These are phyloP conservation scores for Obba rivulosa DNA, from an alignment of 768 basidiomycete species.

Conservation along the genomic window DNA sequence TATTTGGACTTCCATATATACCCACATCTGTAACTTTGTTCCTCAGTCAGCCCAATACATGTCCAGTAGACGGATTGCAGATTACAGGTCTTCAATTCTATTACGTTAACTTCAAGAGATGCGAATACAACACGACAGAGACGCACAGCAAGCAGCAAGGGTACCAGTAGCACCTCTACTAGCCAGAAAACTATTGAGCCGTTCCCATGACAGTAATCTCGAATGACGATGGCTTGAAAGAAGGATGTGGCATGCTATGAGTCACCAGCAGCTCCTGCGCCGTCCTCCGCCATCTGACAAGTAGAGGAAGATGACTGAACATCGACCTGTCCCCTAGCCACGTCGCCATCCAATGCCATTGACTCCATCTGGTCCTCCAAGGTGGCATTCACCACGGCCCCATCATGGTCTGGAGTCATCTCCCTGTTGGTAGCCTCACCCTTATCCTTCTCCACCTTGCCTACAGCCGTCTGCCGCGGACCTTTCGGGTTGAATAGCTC, in stretches of 20 bases:
- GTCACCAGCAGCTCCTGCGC: background rate
- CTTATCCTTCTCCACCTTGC: background rate
- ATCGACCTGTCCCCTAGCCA: background rate
- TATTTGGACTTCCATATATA: background rate
- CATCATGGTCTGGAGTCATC: background rate
- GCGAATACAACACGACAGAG: slow-evolving; percentile 18
- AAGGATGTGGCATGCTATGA: background rate
- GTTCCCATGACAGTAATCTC: background rate
- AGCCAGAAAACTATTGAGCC: background rate
- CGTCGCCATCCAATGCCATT: slow-evolving; percentile 9
- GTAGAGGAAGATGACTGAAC: background rate
- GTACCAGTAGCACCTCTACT: slow-evolving; percentile 9
- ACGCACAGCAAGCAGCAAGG: slow-evolving; percentile 18
- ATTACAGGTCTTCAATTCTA: slow-evolving; percentile 7
- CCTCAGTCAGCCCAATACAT: background rate
- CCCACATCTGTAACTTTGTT: background rate
- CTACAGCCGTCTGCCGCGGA: slow-evolving; percentile 1
- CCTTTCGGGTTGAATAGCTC: slow-evolving; percentile 35
- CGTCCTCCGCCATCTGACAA: background rate
- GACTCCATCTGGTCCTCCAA: slow-evolving; percentile 7
- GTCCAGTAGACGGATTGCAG: background rate
- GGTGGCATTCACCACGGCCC: background rate
- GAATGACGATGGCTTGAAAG: background rate
- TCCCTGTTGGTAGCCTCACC: background rate
- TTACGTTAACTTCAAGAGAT: slow-evolving; percentile 18